Evolutionary conservation across 1,139 yeast species (phyloP), one percentile per base, ranked within the genome.

Genomic region (Saccharomyces hybrid): DNA sequence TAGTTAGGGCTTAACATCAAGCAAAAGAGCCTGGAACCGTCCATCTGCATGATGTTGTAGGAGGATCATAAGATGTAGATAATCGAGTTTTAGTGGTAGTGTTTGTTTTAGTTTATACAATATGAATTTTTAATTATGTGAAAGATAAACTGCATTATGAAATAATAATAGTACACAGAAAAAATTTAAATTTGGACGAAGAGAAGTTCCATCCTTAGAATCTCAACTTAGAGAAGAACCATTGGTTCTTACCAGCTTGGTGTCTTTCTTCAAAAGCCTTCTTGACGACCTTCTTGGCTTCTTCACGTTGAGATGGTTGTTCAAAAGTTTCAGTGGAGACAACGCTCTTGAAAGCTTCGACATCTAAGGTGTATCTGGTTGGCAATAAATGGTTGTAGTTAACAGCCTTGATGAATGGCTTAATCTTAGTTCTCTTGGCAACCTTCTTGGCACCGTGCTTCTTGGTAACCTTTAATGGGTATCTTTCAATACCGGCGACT

Each of bases 311-410:
- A 67, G 98, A 83, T 80, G 98, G 97, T 84, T 95, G 98, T 75
- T 83, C 84, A 78, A 95, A 88, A 73, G 98, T 83, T 78, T 91
- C 98, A 69, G 95, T 80, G 69, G 97, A 80, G 73, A 95, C 89
- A 73, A 84, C 87, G 71, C 87, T 74, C 85, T 93, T 93, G 84
- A 95, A 86, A 69, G 91, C 80, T 77, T 93, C 98, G 72, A 93
- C 95, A 76, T 93, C 98, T 74, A 95, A 85, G 61, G 96, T 84
- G 88, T 95, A 95, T 85, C 99, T 93, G 74, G 99, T 95, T 82
- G 99, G 99, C 95, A 95, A 86, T 78, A 95, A 83, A 80, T 95
- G 99, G 93, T 90, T 91, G 96, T 91, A 95, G 97, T 95, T 95
- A 77, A 95, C 84, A 75, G 88, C 91, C 85, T 93, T 95, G 82